These are phyloP conservation scores for Corylus heterophylla DNA, from an alignment of 306 rosid genomes.

Conservation along the genomic window DNA sequence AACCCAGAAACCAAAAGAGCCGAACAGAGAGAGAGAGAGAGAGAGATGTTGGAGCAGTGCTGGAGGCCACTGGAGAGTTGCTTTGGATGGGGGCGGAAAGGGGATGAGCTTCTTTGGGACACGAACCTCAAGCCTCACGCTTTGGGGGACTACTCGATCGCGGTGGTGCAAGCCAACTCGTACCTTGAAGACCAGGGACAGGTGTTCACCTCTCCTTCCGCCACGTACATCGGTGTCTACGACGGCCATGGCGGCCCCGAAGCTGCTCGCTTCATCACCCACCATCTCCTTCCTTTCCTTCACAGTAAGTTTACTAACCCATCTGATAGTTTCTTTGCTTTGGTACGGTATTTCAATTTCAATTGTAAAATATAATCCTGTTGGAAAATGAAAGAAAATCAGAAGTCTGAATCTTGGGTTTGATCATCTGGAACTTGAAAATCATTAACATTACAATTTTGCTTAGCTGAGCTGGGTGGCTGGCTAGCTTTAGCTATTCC, in stretches of 20 bases:
- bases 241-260: constrained; percentile 84
- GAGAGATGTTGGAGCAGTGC: constrained; percentile 39
- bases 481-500: neutral
- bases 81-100: constrained; percentile 30
- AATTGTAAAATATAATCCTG: neutral
- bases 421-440: neutral
- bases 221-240: constrained; percentile 61
- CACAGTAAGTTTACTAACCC: constrained; percentile 38
- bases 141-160: constrained; percentile 42
- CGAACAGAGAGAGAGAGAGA: constrained; percentile 8
- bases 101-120: constrained; percentile 41
- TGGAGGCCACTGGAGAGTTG: constrained; percentile 38
- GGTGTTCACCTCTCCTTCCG: constrained; percentile 38
- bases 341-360: neutral
- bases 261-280: constrained; percentile 59
- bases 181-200: constrained; percentile 46
- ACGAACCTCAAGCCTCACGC: constrained; percentile 34
- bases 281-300: constrained; percentile 51
- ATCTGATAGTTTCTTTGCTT: neutral
- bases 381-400: neutral
- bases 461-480: neutral
- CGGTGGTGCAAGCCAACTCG: constrained; percentile 45
- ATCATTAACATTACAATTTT: neutral
- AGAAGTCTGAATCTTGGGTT: neutral
- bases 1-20: neutral